Evolutionary conservation across 441 rosid genomes (phyloP).

Genomic region (Pelargonium citronellum): DNA sequence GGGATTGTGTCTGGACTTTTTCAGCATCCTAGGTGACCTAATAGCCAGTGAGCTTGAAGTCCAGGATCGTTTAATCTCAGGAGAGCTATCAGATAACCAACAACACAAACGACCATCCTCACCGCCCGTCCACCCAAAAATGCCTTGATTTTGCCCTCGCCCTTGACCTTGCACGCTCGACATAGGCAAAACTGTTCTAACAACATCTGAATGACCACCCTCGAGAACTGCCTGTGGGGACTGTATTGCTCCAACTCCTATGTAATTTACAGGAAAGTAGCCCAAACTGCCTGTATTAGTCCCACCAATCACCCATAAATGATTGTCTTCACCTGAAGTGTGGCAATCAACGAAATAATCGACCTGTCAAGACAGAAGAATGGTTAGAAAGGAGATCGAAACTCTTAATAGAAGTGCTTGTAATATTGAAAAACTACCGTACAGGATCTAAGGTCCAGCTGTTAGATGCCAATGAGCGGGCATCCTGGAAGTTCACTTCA

Average conservation of each 20-base stretch:
- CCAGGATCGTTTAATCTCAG: slow-evolving; percentile 53
- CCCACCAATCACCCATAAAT: slow-evolving; percentile 87
- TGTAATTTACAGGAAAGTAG: slow-evolving; percentile 66
- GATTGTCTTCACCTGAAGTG: slow-evolving; percentile 49
- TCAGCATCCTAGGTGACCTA: slow-evolving; percentile 37
- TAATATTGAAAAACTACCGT: slow-evolving; percentile 11
- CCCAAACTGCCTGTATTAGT: slow-evolving; percentile 66
- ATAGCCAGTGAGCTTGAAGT: slow-evolving; percentile 50
- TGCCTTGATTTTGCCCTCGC: slow-evolving; percentile 34
- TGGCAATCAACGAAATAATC: slow-evolving; percentile 93
- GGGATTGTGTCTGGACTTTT: slow-evolving; percentile 51
- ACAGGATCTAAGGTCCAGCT: slow-evolving; percentile 72
- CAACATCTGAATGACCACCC: slow-evolving; percentile 72
- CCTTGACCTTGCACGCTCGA: slow-evolving; percentile 27
- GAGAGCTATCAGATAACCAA: slow-evolving; percentile 61
- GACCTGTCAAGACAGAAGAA: slow-evolving; percentile 40
- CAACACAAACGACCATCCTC: slow-evolving; percentile 93
- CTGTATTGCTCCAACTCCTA: slow-evolving; percentile 43
- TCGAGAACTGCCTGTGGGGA: slow-evolving; percentile 66
- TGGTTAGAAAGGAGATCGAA: slow-evolving; percentile 1
- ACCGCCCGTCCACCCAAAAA: slow-evolving; percentile 91
- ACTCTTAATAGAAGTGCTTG: neutral
- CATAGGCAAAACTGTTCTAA: slow-evolving; percentile 69
- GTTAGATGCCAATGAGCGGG: slow-evolving; percentile 73
- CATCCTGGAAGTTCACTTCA: slow-evolving; percentile 59